Conservation (phyloP, 2,329 filamentous ascomycete genomes). For the Pseudocercospora crystallina region DNA sequence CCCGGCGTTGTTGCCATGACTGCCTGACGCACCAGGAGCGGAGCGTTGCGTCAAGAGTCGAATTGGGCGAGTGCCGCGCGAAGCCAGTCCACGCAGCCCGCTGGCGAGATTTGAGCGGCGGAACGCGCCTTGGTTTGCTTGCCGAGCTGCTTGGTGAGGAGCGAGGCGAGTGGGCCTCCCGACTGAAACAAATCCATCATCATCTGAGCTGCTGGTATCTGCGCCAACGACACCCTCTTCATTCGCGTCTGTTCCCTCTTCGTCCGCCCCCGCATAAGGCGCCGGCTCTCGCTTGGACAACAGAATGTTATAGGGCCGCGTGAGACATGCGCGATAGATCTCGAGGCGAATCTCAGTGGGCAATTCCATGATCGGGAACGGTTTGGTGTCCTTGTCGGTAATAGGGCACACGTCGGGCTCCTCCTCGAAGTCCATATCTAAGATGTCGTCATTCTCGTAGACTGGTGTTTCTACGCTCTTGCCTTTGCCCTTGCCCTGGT, state of each 20-base stretch:
- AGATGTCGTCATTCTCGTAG: constrained; percentile 6
- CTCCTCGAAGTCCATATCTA: neutral
- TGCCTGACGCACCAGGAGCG: constrained; percentile 7
- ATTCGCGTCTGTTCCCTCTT: neutral
- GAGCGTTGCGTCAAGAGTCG: constrained; percentile 4
- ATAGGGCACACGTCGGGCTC: constrained; percentile 20
- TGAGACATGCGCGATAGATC: constrained; percentile 43
- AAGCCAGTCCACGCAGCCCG: neutral
- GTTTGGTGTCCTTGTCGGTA: constrained; percentile 24
- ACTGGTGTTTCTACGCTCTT: constrained; percentile 1
- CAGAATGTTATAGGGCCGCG: constrained; percentile 33
- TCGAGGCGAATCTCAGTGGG: constrained; percentile 48
- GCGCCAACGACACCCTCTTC: neutral
- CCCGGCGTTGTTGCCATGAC: neutral
- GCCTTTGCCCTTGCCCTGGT: constrained; percentile 16
- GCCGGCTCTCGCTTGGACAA: constrained; percentile 29
- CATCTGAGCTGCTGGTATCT: constrained; percentile 2
- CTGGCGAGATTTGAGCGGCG: neutral
- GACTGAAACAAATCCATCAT: neutral
- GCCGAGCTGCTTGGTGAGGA: no score
- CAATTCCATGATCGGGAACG: constrained; percentile 43
- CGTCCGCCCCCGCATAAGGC: constrained; percentile 5
- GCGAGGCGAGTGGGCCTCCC: no score
- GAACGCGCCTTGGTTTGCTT: no score
- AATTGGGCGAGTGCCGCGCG: neutral